Evolutionary conservation across 257 asterid genomes (phyloP), one percentile per base, ranked within the genome.

Genomic region (Eucommia ulmoides): DNA sequence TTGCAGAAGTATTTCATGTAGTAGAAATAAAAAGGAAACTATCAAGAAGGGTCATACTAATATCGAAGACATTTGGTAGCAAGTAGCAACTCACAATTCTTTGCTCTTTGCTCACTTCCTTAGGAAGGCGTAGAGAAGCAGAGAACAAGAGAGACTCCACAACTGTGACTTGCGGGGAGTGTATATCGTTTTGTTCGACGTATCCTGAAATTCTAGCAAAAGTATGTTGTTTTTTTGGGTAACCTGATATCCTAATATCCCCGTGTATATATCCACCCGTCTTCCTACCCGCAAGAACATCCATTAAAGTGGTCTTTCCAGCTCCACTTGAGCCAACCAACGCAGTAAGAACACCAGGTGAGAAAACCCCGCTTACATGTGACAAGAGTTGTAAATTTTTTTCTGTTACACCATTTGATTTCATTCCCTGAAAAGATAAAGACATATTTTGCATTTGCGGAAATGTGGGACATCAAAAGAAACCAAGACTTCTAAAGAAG

Each of bases 261-360:
- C 97, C 97, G 67, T 88, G 95, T 41, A 84, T 82, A 53, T 70
- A 81, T 33, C 97, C 97, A 48, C 81, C 73, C 0, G 97, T 88
- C 68, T 88, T 88, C 62, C 97, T 69, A 55, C 97, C 97, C 10
- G 97, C 84, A 45, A 88, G 86, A 23, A 85, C 94, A 65, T 88
- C 97, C 97, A 84, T 77, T 75, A 88, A 64, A 24, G 97, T 88
- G 54, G 97, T 88, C 70, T 88, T 88, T 24, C 97, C 97, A 17
- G 97, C 97, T 33, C 97, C 97, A 59, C 97, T 88, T 22, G 88
- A 59, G 38, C 95, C 97, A 60, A 88, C 86, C 55, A 88, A 63
- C 20, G 97, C 97, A 12, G 95, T 81, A 46, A 88, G 89, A 61
- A 88, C 84, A 24, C 95, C 93, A 0, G 97, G 95, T 2, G 93